A percentile compares a stretch with the other conserved stretches of the same genome.
These are phyloP conservation scores for Raphanus raphanistrum DNA, from an alignment of 345 rosid genomes.

Conservation along the genomic window DNA sequence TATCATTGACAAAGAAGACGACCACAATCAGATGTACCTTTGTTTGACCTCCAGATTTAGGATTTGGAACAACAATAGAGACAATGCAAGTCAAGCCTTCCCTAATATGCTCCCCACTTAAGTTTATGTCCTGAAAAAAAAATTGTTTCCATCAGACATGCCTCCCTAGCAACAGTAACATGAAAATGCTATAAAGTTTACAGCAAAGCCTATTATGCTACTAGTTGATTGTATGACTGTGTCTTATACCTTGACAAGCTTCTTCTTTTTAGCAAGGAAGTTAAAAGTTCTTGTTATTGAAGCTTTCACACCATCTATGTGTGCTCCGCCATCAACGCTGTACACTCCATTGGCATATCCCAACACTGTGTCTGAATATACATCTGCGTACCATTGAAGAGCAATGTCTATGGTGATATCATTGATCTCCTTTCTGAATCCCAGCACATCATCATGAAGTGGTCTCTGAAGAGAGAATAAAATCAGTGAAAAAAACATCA, in stretches of 20 bases:
- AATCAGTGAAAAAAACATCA: constrained; percentile 24
- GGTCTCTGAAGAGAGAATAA: constrained; percentile 54
- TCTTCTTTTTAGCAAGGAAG: constrained; percentile 73
- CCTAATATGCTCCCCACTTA: constrained; percentile 1
- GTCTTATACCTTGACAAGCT: constrained; percentile 59
- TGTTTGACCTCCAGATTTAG: constrained; percentile 94
- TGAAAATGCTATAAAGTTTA: background rate
- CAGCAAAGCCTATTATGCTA: background rate
- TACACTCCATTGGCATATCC: constrained; percentile 91
- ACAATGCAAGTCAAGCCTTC: background rate
- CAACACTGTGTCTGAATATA: constrained; percentile 77
- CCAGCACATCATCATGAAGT: constrained; percentile 77
- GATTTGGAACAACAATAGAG: constrained; percentile 51
- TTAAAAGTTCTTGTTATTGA: constrained; percentile 85
- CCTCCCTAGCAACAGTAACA: constrained; percentile 38
- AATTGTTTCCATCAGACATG: background rate
- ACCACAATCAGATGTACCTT: constrained; percentile 52
- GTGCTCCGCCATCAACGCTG: constrained; percentile 90
- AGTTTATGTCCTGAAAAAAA: background rate
- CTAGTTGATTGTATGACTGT: too few relatives aligned
- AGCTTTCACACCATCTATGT: constrained; percentile 83
- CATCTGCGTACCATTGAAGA: constrained; percentile 94
- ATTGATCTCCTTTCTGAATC: constrained; percentile 62
- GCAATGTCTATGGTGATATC: constrained; percentile 69
- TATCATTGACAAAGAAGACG: constrained; percentile 9